Percentiles rank a stretch among this genome's conserved stretches.
Conservation (phyloP, 257 asterid genomes). For the Eustoma russellianum region DNA sequence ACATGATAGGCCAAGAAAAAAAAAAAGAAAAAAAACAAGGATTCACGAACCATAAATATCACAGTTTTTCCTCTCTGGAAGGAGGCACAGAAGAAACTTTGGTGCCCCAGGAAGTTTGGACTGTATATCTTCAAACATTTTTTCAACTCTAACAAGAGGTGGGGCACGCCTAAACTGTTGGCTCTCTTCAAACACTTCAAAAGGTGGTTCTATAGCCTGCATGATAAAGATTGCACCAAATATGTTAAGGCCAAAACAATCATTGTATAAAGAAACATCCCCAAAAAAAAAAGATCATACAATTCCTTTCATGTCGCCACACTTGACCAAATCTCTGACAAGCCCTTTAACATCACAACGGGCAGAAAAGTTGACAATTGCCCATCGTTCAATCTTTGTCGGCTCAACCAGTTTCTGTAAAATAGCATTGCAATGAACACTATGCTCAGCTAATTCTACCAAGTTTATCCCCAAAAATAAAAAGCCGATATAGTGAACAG, state of each 20-base stretch:
- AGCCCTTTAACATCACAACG: conserved; percentile 64
- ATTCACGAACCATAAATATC: conserved; percentile 51
- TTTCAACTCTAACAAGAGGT: conserved; percentile 65
- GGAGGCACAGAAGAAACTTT: conserved; percentile 65
- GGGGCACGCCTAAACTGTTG: conserved; percentile 59
- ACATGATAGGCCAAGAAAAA: too few species aligned
- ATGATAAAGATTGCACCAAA: not conserved
- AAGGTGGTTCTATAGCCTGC: conserved; percentile 62
- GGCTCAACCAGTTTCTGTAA: conserved; percentile 57
- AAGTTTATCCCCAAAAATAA: not conserved
- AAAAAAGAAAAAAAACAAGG: too few species aligned
- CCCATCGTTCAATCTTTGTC: conserved; percentile 70
- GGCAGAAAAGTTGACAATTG: conserved; percentile 80
- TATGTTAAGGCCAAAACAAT: not conserved
- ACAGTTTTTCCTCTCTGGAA: conserved; percentile 77
- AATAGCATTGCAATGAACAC: not conserved
- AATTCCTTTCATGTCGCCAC: conserved; percentile 69
- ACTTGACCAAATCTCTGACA: conserved; percentile 49
- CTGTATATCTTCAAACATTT: conserved; percentile 59
- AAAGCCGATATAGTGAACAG: too few species aligned
- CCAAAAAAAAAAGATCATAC: conserved; percentile 45
- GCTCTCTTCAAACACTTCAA: conserved; percentile 54
- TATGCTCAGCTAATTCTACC: not conserved
- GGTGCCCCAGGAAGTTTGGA: conserved; percentile 70
- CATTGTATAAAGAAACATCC: not conserved